Conservation (phyloP, 192 early-diverging fungal species). For the Gonapodya sp. region DNA sequence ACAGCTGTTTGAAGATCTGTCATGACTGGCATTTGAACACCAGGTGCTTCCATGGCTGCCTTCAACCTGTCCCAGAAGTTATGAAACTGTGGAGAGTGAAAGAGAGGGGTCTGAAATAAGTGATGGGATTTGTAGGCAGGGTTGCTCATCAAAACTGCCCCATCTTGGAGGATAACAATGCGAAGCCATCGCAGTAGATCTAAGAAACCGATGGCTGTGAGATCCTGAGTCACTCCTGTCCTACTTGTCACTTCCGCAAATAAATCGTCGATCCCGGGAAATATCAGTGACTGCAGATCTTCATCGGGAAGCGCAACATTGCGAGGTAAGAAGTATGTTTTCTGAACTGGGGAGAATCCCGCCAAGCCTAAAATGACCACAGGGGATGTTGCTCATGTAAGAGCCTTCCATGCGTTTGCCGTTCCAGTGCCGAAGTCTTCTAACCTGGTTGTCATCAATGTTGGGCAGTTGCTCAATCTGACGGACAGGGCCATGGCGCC, state of each 20-base stretch:
- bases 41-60: background rate
- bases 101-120: background rate
- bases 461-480: background rate
- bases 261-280: background rate
- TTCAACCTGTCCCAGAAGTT: background rate
- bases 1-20: background rate
- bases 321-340: background rate
- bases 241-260: background rate
- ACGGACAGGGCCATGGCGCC: background rate
- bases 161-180: background rate
- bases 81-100: background rate
- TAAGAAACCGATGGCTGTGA: background rate
- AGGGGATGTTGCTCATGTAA: background rate
- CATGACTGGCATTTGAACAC: background rate
- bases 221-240: background rate
- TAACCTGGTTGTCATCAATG: background rate
- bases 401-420: background rate
- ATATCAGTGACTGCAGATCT: background rate
- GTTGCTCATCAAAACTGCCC: background rate
- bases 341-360: background rate
- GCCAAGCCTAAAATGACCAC: background rate
- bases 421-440: background rate
- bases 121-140: background rate
- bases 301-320: background rate
- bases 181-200: background rate